Conservation (phyloP, 352 stramenopile species). For the Phytophthora fragariae region DNA sequence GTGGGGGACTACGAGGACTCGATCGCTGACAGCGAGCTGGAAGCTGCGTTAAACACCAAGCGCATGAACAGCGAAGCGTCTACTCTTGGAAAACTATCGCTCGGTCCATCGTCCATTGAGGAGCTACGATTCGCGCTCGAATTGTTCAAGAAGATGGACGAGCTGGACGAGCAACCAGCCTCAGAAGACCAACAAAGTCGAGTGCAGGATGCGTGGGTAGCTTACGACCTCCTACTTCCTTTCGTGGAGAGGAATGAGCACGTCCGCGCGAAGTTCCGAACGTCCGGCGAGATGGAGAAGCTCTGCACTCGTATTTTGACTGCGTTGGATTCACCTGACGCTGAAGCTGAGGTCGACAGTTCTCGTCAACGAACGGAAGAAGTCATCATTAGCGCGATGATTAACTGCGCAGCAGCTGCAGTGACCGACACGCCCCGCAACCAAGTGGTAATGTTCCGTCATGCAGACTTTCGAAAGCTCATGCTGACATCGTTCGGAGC, state of each 20-base stretch:
- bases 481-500: slow-evolving; percentile 27
- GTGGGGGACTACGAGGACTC: slow-evolving; percentile 78
- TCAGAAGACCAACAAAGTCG: not conserved
- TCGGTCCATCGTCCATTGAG: slow-evolving; percentile 27
- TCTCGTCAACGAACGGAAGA: slow-evolving; percentile 18
- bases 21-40: slow-evolving; percentile 43
- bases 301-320: slow-evolving; percentile 47
- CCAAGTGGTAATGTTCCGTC: slow-evolving; percentile 63
- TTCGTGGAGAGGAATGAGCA: slow-evolving; percentile 61
- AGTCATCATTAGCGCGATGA: slow-evolving; percentile 47
- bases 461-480: slow-evolving; percentile 41
- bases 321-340: slow-evolving; percentile 11
- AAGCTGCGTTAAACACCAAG: slow-evolving; percentile 18
- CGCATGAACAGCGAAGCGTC: not conserved
- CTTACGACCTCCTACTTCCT: slow-evolving; percentile 59
- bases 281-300: slow-evolving; percentile 57
- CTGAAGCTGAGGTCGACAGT: not conserved
- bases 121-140: slow-evolving; percentile 62
- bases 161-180: slow-evolving; percentile 40
- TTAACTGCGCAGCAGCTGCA: slow-evolving; percentile 51
- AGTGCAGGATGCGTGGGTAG: slow-evolving; percentile 41
- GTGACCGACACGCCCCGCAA: slow-evolving; percentile 55
- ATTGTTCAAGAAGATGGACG: slow-evolving; percentile 58
- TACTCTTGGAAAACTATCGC: not conserved
- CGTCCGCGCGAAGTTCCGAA: slow-evolving; percentile 60